Conservation (phyloP, 352 stramenopile genomes). For the Blastocystis sp. region DNA sequence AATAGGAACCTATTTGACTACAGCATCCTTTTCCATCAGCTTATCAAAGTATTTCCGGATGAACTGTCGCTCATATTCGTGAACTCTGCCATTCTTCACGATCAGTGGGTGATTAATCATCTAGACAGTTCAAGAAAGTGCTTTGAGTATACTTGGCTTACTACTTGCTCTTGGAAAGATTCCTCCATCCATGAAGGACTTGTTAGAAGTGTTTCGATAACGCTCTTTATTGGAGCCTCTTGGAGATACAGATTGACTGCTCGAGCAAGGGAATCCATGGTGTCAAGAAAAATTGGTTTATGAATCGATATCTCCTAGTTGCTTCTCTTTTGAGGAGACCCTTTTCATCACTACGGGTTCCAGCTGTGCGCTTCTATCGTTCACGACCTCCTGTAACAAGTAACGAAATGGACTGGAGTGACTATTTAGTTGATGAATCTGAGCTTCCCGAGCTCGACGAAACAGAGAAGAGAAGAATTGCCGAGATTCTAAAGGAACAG, state of each 20-base stretch:
- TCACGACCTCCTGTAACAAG: background rate
- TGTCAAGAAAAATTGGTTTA: background rate
- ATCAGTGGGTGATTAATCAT: constrained; percentile 48
- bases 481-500: background rate
- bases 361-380: background rate
- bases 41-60: constrained; percentile 25
- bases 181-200: constrained; percentile 11
- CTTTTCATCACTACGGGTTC: background rate
- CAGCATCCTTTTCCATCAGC: constrained; percentile 10
- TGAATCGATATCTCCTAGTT: background rate
- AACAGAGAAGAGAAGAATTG: constrained; percentile 2
- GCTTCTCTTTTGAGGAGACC: background rate
- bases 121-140: background rate
- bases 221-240: background rate
- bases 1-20: background rate
- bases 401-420: background rate
- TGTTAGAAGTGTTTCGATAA: background rate
- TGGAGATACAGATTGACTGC: background rate
- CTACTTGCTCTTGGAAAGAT: constrained; percentile 29
- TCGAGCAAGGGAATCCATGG: constrained; percentile 10
- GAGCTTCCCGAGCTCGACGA: background rate
- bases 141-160: background rate
- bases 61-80: constrained; percentile 21
- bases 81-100: constrained; percentile 23
- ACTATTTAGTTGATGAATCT: background rate